A percentile compares a stretch with the other conserved stretches of the same genome.
Conservation (phyloP, 2,329 filamentous ascomycete genomes). For the Cercospora citrullina region DNA sequence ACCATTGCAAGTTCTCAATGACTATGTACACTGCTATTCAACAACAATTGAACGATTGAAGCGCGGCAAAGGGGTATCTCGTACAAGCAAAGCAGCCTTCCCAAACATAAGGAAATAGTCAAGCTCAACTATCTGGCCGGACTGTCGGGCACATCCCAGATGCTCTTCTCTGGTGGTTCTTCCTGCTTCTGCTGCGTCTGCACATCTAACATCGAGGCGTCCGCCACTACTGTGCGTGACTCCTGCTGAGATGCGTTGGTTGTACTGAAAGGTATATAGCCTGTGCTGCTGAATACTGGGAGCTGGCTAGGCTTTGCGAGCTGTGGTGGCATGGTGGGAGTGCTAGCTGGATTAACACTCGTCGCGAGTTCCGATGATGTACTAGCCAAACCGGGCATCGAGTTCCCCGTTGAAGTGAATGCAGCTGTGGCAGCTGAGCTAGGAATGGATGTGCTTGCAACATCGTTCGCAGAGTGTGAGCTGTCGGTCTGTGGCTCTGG, state of each 20-base stretch:
- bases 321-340: background rate
- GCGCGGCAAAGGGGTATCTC: constrained; percentile 7
- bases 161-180: constrained; percentile 29
- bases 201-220: background rate
- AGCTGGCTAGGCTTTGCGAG: constrained; percentile 18
- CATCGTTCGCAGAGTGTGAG: background rate
- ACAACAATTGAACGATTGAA: background rate
- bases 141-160: constrained; percentile 52
- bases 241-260: constrained; percentile 7
- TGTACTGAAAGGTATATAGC: constrained; percentile 37
- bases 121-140: constrained; percentile 32
- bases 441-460: background rate
- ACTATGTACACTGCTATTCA: background rate
- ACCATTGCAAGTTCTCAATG: background rate
- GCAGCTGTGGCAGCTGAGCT: background rate
- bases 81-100: constrained; percentile 7
- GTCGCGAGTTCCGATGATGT: too few relatives aligned
- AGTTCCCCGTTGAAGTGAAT: background rate
- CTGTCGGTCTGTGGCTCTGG: background rate
- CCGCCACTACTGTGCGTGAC: background rate
- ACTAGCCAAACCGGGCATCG: background rate
- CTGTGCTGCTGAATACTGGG: constrained; percentile 36
- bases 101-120: constrained; percentile 8
- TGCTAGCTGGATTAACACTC: background rate
- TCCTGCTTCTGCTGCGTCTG: background rate